phyloP scores from a whole-genome alignment of 768 basidiomycete genomes.

The Lactifluus volemus region DNA sequence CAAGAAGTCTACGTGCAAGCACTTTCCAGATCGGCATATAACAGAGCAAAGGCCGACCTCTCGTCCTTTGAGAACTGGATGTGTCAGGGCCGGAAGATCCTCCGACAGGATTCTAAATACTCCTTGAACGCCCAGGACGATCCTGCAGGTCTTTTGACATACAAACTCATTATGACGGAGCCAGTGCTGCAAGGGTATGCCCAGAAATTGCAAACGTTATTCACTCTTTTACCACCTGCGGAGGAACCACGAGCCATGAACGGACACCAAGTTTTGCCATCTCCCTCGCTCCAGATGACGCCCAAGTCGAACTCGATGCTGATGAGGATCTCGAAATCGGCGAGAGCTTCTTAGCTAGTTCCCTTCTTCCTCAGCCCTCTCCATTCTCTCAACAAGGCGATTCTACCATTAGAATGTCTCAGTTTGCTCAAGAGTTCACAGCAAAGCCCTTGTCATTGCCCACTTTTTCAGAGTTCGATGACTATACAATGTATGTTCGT shows the following conservation, averaged over 20 bases:
- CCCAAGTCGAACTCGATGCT: constrained; percentile 4
- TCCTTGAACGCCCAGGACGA: constrained; percentile 21
- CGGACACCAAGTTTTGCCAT: not conserved
- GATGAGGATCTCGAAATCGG: constrained; percentile 50
- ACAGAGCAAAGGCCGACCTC: constrained; percentile 16
- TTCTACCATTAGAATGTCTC: constrained; percentile 15
- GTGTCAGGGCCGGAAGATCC: constrained; percentile 27
- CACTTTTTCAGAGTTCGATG: constrained; percentile 33
- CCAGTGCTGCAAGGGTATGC: constrained; percentile 19
- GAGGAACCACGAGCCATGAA: constrained; percentile 17
- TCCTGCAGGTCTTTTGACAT: not conserved
- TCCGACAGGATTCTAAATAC: constrained; percentile 43
- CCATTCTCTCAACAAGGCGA: constrained; percentile 2
- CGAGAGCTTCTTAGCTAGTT: constrained; percentile 47
- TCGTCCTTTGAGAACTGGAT: constrained; percentile 22
- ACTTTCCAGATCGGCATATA: constrained; percentile 21
- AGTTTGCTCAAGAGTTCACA: constrained; percentile 19
- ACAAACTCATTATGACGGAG: constrained; percentile 17
- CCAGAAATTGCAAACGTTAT: constrained; percentile 12
- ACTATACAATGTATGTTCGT: constrained; percentile 51
- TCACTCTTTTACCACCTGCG: constrained; percentile 12
- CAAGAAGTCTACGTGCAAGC: constrained; percentile 23
- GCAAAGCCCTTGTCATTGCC: constrained; percentile 28
- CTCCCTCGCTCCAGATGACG: constrained; percentile 1
- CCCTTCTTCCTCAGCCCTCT: constrained; percentile 19